Base-by-base conservation (phyloP, 2,329 filamentous ascomycete species). In the Phialophora tarda region DNA sequence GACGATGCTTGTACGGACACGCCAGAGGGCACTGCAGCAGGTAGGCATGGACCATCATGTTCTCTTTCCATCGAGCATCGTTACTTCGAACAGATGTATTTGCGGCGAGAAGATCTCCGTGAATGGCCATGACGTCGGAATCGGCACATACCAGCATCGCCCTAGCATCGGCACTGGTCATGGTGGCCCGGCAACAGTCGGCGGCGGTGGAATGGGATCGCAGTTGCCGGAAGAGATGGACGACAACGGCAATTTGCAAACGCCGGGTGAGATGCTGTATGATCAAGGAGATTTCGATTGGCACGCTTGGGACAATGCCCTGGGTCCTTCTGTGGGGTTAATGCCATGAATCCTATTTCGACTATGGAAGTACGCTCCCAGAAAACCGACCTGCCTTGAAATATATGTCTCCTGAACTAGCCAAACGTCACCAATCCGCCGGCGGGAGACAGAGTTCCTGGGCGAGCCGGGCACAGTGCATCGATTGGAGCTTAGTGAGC, bases 1-100 rank as follows among this genome's bases (percentile, higher is more conserved):
- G 69, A 59, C 63, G 7, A 69, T 71, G 65, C 68, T 71, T 4
- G 63, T 48, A 11, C 30, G 63, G 7, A 65, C 64, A 34, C 68
- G 69, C 17, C 62, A 58, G 21, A 70, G 64, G 51, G 65, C 68
- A 17, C 60, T 71, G 8, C 65, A 69, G 53, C 65, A 64, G 50
- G 63, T 70, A 34, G 69, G 66, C 5, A 54, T 59, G 26, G 69
- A 71, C 54, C 68, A 62, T 28, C 69, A 71, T 32, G 68, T 71
- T 14, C 53, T 70, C 4, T 63, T 62, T 55, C 69, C 69, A 3
- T 69, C 66, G 12, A 50, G 38, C 21, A 32, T 63, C 7, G 56
- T 67, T 5, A 58, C 63, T 2, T 70, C 68, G 23, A 62, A 55
- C 38, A 34, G 54, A 32, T 71, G 69, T 30, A 63, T 71, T 41